Conservation (phyloP, 2,329 filamentous ascomycete species). For the Chaetomium sp. region DNA sequence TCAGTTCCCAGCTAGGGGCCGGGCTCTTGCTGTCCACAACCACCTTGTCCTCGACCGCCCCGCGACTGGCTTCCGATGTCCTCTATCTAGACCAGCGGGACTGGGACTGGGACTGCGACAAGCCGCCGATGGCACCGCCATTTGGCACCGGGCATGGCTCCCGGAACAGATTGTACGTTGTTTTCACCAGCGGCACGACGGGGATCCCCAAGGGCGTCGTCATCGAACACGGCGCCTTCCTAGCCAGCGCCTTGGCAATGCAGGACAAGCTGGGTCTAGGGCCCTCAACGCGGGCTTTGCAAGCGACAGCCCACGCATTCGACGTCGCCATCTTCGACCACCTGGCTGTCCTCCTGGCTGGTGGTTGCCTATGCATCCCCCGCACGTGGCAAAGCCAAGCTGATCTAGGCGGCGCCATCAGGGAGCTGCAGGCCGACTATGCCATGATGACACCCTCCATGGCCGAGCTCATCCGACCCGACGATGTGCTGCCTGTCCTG, state of each 20-base stretch:
- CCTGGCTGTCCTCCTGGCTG: not conserved
- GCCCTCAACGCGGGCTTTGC: not conserved
- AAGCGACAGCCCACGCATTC: not conserved
- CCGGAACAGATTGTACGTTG: not conserved
- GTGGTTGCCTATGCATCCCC: not conserved
- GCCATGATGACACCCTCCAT: slow-evolving; percentile 27
- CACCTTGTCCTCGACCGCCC: not conserved
- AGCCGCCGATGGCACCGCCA: not conserved
- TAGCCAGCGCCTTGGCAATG: not conserved
- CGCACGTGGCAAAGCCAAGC: slow-evolving; percentile 21
- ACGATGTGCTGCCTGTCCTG: slow-evolving; percentile 21
- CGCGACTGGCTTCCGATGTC: not conserved
- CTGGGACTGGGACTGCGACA: not conserved
- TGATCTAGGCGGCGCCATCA: slow-evolving; percentile 29
- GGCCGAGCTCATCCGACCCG: slow-evolving; percentile 24
- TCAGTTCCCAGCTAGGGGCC: not conserved
- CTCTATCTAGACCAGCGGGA: not conserved
- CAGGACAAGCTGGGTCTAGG: not conserved
- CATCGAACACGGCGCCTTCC: not conserved
- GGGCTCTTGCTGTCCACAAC: not conserved
- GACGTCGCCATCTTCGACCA: not conserved
- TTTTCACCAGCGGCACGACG: not conserved
- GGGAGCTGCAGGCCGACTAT: slow-evolving; percentile 21
- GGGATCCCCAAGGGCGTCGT: not conserved
- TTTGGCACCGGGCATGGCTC: not conserved